A percentile compares a stretch with the other conserved stretches of the same genome.
Conservation (phyloP, 768 basidiomycete genomes). For the Polyporus arcularius region DNA sequence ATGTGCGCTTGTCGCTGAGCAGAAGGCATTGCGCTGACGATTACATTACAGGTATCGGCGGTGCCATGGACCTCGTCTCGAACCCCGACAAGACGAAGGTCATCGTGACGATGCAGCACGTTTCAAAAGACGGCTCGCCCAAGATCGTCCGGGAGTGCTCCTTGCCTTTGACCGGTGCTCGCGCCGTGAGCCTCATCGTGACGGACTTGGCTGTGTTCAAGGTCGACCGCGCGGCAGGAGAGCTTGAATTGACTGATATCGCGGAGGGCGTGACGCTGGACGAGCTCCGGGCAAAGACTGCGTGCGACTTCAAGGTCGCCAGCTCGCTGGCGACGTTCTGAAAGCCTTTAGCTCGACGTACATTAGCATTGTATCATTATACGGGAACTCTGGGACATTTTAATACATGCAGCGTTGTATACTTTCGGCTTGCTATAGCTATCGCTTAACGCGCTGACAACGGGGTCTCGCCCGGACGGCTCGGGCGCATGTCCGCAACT, state of each 20-base stretch:
- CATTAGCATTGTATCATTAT: conserved; percentile 9
- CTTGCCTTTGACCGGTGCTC: conserved; percentile 85
- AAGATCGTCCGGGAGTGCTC: conserved; percentile 82
- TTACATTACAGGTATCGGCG: conserved; percentile 70
- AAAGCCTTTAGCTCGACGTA: conserved; percentile 7
- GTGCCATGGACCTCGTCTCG: conserved; percentile 93
- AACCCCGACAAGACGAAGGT: conserved; percentile 94
- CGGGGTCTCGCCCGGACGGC: background rate
- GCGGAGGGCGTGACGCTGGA: conserved; percentile 81
- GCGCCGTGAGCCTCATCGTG: conserved; percentile 85
- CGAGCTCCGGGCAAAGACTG: conserved; percentile 83
- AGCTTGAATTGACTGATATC: conserved; percentile 74
- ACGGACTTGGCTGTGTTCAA: conserved; percentile 90
- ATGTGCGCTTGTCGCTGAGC: background rate
- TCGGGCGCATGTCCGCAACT: background rate
- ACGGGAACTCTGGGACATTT: background rate
- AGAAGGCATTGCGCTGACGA: background rate
- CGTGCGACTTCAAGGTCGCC: conserved; percentile 69
- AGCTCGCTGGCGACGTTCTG: conserved; percentile 51
- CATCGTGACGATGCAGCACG: conserved; percentile 86
- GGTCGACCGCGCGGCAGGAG: conserved; percentile 74
- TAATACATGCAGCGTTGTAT: background rate
- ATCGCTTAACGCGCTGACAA: too few species aligned
- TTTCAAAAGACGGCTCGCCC: conserved; percentile 81
- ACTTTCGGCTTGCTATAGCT: background rate